phyloP scores from a whole-genome alignment of 1,284 basidiomycete genomes.

The Taiwanofungus camphoratus region DNA sequence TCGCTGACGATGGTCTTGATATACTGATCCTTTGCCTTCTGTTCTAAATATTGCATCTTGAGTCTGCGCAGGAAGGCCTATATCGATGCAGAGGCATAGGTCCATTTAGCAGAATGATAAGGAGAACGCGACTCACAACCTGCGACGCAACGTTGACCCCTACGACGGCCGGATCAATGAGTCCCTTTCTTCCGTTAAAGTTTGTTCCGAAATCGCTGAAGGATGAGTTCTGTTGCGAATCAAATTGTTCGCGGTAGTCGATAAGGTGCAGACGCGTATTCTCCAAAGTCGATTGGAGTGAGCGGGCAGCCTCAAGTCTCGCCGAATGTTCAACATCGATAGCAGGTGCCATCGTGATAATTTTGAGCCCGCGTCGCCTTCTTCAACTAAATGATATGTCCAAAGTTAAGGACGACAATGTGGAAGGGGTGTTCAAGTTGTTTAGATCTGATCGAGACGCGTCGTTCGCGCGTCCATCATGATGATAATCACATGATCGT shows the following conservation, averaged over 20 bases:
- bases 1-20: conserved; percentile 79
- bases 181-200: conserved; percentile 15
- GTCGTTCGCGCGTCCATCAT: too few relatives aligned
- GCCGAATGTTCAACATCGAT: conserved; percentile 16
- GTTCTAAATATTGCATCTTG: conserved; percentile 82
- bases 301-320: conserved; percentile 20
- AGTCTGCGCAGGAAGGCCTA: conserved; percentile 77
- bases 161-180: conserved; percentile 22
- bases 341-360: too few relatives aligned
- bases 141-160: conserved; percentile 22
- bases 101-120: neutral
- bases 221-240: conserved; percentile 15
- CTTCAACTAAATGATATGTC: too few relatives aligned
- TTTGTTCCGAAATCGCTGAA: conserved; percentile 14
- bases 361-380: too few relatives aligned
- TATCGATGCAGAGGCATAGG: neutral
- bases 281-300: conserved; percentile 17
- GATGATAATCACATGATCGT: too few relatives aligned
- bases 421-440: too few relatives aligned
- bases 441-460: too few relatives aligned
- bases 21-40: conserved; percentile 84
- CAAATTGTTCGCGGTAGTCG: conserved; percentile 19
- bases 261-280: conserved; percentile 18
- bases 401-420: too few relatives aligned
- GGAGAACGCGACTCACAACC: conserved; percentile 11